Percentiles rank a stretch among this genome's conserved stretches.
These are phyloP conservation scores for Micromonas pusilla DNA, from an alignment of 139 green algal species.

Conservation along the genomic window DNA sequence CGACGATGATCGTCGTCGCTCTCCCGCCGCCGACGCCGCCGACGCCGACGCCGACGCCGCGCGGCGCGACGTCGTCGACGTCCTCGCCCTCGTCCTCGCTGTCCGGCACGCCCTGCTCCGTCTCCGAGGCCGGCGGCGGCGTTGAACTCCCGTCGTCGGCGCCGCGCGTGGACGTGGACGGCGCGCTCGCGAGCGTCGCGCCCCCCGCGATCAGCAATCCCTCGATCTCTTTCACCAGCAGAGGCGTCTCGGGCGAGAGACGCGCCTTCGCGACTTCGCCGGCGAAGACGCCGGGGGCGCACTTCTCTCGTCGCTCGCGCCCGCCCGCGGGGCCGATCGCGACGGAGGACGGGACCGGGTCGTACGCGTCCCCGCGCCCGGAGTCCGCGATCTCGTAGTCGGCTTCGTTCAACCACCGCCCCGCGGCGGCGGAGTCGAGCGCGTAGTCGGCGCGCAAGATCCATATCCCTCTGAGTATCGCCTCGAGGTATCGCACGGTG, in stretches of 20 bases:
- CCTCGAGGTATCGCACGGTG: conserved; percentile 11
- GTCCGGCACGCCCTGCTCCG: not conserved
- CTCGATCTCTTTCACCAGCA: not conserved
- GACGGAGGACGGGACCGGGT: too few relatives aligned
- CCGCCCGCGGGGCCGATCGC: not conserved
- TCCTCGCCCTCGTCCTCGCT: conserved; percentile 2
- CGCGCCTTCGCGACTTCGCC: too few relatives aligned
- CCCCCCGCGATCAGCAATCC: not conserved
- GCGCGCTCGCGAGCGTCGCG: not conserved
- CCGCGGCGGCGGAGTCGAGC: not conserved
- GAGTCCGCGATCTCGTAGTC: conserved; percentile 6
- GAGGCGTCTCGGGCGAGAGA: too few relatives aligned
- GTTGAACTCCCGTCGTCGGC: too few relatives aligned
- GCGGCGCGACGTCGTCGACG: not conserved
- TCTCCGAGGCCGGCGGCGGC: too few relatives aligned
- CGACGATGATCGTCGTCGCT: not conserved
- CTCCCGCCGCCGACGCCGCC: too few relatives aligned
- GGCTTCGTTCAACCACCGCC: not conserved
- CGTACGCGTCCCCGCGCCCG: not conserved
- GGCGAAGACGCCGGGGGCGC: too few relatives aligned
- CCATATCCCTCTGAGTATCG: not conserved
- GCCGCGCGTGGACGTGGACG: not conserved
- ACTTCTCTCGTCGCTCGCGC: too few relatives aligned
- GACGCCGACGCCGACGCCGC: not conserved
- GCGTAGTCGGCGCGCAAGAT: not conserved